These are phyloP conservation scores for Zymoseptoria ardabiliae DNA, from an alignment of 2,329 filamentous ascomycete species.

Conservation along the genomic window DNA sequence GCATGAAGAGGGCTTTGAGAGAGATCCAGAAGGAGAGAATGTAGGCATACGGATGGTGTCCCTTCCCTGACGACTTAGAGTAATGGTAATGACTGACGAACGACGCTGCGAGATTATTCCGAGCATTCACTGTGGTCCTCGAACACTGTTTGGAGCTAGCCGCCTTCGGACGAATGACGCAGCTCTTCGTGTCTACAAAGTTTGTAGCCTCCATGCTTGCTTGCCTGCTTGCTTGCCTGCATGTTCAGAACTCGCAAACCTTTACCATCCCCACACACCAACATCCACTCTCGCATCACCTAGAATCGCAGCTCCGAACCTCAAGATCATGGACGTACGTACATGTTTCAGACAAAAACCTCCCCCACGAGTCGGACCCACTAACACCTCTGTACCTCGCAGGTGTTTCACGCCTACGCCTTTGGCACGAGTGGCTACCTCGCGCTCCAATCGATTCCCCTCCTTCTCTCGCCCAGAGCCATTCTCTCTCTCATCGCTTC, in stretches of 20 bases:
- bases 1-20: constrained; percentile 71
- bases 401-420: constrained; percentile 40
- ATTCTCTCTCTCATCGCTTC: constrained; percentile 52
- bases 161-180: not conserved
- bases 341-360: not conserved
- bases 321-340: constrained; percentile 3
- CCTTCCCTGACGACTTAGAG: not conserved
- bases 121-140: not conserved
- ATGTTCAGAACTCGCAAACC: not conserved
- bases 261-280: not conserved
- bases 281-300: not conserved
- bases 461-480: constrained; percentile 54
- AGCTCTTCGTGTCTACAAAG: not conserved
- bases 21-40: constrained; percentile 28
- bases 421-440: constrained; percentile 39
- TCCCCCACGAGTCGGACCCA: not conserved
- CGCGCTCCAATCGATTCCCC: constrained; percentile 41
- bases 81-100: not conserved
- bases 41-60: not conserved
- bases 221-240: constrained; percentile 1
- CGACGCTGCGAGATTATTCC: not conserved
- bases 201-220: not conserved
- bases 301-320: not conserved
- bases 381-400: constrained; percentile 1
- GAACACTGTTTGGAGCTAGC: not conserved